Base-by-base conservation (phyloP, 768 basidiomycete species). In the Tricholoma terreum region DNA sequence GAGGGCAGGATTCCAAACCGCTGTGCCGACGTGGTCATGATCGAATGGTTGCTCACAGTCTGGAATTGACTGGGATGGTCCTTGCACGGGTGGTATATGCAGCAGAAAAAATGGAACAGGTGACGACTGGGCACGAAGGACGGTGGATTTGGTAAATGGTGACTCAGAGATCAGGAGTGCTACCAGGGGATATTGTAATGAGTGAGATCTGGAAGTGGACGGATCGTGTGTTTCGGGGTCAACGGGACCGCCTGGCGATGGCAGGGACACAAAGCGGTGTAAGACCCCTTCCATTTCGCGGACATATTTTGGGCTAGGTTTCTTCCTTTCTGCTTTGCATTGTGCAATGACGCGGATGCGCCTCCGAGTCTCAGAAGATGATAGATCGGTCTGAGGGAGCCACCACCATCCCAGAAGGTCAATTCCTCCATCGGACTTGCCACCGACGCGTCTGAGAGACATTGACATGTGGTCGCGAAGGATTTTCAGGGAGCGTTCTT, bases 361-460 rank as follows among this genome's bases (percentile, higher is more conserved):
- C 34, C 80, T 73, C 36, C 57, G 58, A 35, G 6, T 48, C 31
- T 40, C 58, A 17, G 58, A 27, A 33, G 61, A 52, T 4, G 49
- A 10, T 3, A 43, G 35, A 30, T 61, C 56, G 5, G 46, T 19
- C 15, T 64, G 56, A 24, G 90, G 93, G 4, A 96, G 74, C 87
- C 87, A 93, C 94, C 94, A 96, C 92, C 92, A 95, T 14, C 94
- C 94, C 53, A 87, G 69, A 19, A 96, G 77, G 71, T 97, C 94
- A 42, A 97, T 76, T 0, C 94, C 94, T 4, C 94, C 92, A 68
- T 96, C 94, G n/a, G 84, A 80, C 64, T 80, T 84, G n/a, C 94
- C 92, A 4, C 94, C 94, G 14, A 94, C 85, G 51, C 85, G 83
- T 46, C 73, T 77, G 4, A 95, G 78, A 1, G 85, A 79, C 94